These are phyloP conservation scores for Thuidium tamariscinum DNA, from an alignment of 225 moss, liverwort and hornwort species.

Conservation along the genomic window DNA sequence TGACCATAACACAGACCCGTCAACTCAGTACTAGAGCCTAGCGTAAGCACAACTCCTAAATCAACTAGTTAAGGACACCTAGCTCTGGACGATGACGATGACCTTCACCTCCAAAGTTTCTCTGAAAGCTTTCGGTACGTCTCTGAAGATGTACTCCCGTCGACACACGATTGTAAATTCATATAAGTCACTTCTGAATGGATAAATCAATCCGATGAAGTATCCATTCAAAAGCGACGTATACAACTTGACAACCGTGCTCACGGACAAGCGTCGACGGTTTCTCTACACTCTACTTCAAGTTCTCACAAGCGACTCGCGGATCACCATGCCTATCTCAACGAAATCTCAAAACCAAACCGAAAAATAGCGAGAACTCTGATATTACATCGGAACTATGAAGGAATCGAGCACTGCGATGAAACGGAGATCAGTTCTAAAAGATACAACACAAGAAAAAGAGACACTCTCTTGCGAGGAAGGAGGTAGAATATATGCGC, in stretches of 20 bases:
- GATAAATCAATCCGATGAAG: neutral
- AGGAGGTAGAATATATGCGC: neutral
- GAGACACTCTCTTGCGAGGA: accelerated
- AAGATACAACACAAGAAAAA: no score
- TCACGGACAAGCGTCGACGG: neutral
- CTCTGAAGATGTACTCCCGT: neutral
- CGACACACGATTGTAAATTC: neutral
- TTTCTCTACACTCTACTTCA: neutral
- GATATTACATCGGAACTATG: neutral
- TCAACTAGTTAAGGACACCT: no score
- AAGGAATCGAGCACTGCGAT: no score
- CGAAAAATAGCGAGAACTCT: neutral
- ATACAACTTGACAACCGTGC: neutral
- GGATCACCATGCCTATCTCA: neutral
- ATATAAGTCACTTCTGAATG: neutral
- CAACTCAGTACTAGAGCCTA: no score
- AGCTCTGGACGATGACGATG: neutral
- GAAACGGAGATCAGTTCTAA: no score
- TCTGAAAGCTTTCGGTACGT: no score
- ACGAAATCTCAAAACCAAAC: no score
- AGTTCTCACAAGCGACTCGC: neutral
- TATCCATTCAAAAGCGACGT: neutral
- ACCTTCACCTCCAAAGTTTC: neutral
- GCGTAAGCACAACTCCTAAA: neutral
- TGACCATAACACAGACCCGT: neutral